Conservation (phyloP, 2,329 filamentous ascomycete genomes). For the Fusarium pseudograminearum region DNA sequence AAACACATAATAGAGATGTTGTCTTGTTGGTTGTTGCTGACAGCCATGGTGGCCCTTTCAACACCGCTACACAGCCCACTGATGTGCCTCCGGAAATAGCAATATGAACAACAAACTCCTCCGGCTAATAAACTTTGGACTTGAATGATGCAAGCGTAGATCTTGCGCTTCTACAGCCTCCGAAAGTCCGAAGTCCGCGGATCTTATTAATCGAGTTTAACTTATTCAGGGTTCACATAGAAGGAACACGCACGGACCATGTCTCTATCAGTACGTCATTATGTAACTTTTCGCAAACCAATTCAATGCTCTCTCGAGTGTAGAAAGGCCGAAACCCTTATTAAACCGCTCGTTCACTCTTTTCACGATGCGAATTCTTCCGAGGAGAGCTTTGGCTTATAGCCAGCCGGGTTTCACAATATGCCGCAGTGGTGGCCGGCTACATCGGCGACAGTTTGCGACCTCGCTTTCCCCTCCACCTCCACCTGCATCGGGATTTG, state of each 20-base stretch:
- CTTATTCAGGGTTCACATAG: neutral
- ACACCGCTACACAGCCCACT: neutral
- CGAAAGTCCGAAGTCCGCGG: slow-evolving; percentile 35
- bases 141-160: slow-evolving; percentile 9
- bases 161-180: slow-evolving; percentile 15
- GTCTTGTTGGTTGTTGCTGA: slow-evolving; percentile 6
- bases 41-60: neutral
- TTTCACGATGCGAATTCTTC: slow-evolving; percentile 43
- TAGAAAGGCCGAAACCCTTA: slow-evolving; percentile 14
- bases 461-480: slow-evolving; percentile 51
- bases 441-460: slow-evolving; percentile 51
- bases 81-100: slow-evolving; percentile 7
- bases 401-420: slow-evolving; percentile 31
- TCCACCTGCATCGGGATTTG: slow-evolving; percentile 61
- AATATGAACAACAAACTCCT: slow-evolving; percentile 1
- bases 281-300: slow-evolving; percentile 41
- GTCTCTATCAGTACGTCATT: slow-evolving; percentile 38
- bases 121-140: slow-evolving; percentile 15
- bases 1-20: neutral
- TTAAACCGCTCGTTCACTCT: slow-evolving; percentile 22
- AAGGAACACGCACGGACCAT: slow-evolving; percentile 35
- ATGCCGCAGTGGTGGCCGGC: slow-evolving; percentile 50
- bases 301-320: slow-evolving; percentile 8
- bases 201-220: neutral
- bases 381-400: slow-evolving; percentile 39